Evolutionary conservation across 2,329 filamentous ascomycete genomes (phyloP).

Genomic region (Sclerotinia nivalis): DNA sequence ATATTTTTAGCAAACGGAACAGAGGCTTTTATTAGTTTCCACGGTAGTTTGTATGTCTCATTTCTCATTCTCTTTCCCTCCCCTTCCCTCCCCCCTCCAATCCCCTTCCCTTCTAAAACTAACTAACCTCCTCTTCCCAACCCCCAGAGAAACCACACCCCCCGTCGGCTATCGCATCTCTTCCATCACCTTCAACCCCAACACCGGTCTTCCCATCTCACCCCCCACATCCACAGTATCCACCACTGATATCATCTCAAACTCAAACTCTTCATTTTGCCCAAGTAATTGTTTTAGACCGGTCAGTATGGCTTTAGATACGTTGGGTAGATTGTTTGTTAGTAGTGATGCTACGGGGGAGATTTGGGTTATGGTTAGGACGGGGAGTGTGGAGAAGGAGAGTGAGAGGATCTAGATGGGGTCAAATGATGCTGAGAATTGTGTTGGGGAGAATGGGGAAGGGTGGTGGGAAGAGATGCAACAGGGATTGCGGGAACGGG

Average conservation of each 20-base stretch:
- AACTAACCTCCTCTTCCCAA: not conserved
- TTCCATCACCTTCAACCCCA: constrained; percentile 43
- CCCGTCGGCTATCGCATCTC: constrained; percentile 52
- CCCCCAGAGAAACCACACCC: constrained; percentile 35
- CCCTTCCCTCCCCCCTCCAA: not conserved
- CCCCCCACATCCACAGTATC: constrained; percentile 48
- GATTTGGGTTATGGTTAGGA: constrained; percentile 55
- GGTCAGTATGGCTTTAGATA: constrained; percentile 56
- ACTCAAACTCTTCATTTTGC: constrained; percentile 54
- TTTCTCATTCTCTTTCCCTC: constrained; percentile 18
- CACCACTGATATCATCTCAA: constrained; percentile 55
- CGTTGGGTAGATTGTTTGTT: constrained; percentile 28
- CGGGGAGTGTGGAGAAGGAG: not conserved
- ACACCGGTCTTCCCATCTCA: constrained; percentile 46
- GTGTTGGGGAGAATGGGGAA: not conserved
- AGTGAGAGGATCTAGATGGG: too few relatives aligned
- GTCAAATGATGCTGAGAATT: too few relatives aligned
- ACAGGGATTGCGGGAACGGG: not conserved
- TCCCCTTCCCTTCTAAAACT: not conserved
- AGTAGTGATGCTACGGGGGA: constrained; percentile 55
- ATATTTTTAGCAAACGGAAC: constrained; percentile 61
- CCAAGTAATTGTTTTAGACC: constrained; percentile 62
- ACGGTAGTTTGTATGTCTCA: constrained; percentile 25
- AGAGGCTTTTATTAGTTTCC: constrained; percentile 62
- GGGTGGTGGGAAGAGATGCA: too few relatives aligned